Percentiles rank a stretch among this genome's conserved stretches.
These are phyloP conservation scores for Hypericum perforatum DNA, from an alignment of 345 rosid species.

Conservation along the genomic window DNA sequence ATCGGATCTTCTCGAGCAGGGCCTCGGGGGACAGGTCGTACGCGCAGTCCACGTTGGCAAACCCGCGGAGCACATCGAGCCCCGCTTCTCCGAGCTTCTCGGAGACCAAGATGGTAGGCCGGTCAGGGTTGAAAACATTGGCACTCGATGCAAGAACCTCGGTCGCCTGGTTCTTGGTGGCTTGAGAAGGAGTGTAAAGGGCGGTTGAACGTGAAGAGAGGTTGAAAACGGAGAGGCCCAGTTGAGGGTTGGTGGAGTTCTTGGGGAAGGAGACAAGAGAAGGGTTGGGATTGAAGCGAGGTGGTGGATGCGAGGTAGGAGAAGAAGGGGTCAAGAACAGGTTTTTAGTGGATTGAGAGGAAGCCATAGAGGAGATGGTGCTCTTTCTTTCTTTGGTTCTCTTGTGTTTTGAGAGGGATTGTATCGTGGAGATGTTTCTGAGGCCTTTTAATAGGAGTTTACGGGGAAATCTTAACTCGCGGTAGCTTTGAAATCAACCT, in stretches of 20 bases:
- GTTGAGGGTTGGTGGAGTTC: constrained; percentile 15
- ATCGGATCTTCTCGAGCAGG: constrained; percentile 41
- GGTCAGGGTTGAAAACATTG: no score
- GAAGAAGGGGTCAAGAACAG: background rate
- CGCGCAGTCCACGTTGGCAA: constrained; percentile 56
- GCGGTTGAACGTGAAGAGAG: background rate
- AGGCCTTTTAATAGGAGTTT: background rate
- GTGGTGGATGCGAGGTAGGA: background rate
- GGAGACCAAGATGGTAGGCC: constrained; percentile 51
- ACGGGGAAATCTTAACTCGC: background rate
- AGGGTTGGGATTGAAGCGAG: constrained; percentile 13
- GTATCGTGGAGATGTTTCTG: background rate
- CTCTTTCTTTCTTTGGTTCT: background rate
- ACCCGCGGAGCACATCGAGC: constrained; percentile 35
- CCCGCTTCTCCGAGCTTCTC: constrained; percentile 87
- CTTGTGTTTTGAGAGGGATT: background rate
- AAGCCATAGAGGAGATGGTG: background rate
- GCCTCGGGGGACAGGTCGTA: constrained; percentile 52
- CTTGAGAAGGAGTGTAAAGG: background rate
- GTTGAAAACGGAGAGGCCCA: constrained; percentile 4
- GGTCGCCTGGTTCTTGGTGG: background rate
- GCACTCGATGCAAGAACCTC: background rate
- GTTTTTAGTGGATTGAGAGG: constrained; percentile 7
- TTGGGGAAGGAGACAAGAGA: constrained; percentile 17
- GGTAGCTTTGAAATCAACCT: no score